These are phyloP conservation scores for Puccinia polysora DNA, from an alignment of 1,284 basidiomycete species.

Conservation along the genomic window DNA sequence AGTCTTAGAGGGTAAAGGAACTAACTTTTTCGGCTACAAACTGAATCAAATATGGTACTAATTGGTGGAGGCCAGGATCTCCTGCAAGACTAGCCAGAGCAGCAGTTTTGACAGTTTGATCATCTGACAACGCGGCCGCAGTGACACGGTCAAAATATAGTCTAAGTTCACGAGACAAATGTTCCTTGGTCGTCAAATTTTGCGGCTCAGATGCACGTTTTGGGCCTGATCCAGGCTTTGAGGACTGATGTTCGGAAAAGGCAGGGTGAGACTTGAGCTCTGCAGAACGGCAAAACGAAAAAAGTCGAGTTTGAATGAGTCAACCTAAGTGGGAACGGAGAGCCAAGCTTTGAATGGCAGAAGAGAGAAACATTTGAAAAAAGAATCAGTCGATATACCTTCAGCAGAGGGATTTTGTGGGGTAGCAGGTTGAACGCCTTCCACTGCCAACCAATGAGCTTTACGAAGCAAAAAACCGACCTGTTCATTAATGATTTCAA, in stretches of 20 bases:
- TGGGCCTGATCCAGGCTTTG: slow-evolving; percentile 37
- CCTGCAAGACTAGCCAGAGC: slow-evolving; percentile 80
- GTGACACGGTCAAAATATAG: slow-evolving; percentile 92
- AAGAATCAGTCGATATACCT: slow-evolving; percentile 36
- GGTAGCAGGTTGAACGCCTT: slow-evolving; percentile 92
- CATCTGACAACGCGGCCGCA: slow-evolving; percentile 68
- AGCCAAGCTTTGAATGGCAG: slow-evolving; percentile 46
- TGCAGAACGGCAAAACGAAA: background rate
- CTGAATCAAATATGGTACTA: slow-evolving; percentile 90
- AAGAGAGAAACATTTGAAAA: slow-evolving; percentile 23
- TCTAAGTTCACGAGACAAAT: slow-evolving; percentile 88
- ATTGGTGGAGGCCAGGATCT: slow-evolving; percentile 85
- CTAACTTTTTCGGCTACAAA: slow-evolving; percentile 75
- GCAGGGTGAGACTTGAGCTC: slow-evolving; percentile 22
- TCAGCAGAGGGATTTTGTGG: slow-evolving; percentile 82
- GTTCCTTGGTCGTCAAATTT: slow-evolving; percentile 64
- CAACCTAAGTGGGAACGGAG: slow-evolving; percentile 49
- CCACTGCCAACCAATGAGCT: slow-evolving; percentile 96
- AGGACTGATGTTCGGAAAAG: slow-evolving; percentile 1
- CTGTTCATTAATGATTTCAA: slow-evolving; percentile 50
- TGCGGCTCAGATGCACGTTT: slow-evolving; percentile 51
- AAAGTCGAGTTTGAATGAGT: slow-evolving; percentile 8
- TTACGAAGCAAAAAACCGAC: slow-evolving; percentile 44
- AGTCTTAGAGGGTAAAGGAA: slow-evolving; percentile 5
- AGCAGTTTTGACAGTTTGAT: slow-evolving; percentile 62